phyloP scores from a whole-genome alignment of 805 yeast genomes.

The Wickerhamomyces strasburgensis region DNA sequence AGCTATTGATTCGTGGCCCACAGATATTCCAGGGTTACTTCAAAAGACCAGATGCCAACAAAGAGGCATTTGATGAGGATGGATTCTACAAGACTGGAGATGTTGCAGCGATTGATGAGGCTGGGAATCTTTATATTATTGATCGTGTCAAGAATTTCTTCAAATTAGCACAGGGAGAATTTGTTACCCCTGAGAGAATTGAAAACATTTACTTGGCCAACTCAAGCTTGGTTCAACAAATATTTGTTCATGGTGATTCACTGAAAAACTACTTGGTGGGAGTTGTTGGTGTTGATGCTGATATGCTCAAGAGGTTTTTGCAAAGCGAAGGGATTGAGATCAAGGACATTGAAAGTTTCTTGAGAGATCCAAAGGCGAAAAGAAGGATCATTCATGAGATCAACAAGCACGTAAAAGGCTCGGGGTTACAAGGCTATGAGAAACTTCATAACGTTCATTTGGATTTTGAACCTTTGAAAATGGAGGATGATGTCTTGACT shows the following conservation, averaged over 20 bases:
- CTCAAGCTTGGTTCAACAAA: slow-evolving; percentile 37
- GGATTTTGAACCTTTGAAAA: slow-evolving; percentile 53
- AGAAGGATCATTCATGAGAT: slow-evolving; percentile 6
- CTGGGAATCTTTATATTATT: slow-evolving; percentile 46
- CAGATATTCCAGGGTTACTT: slow-evolving; percentile 49
- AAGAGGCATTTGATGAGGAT: slow-evolving; percentile 38
- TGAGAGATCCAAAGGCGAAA: slow-evolving; percentile 4
- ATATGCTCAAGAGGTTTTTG: slow-evolving; percentile 11
- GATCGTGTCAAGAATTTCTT: slow-evolving; percentile 56
- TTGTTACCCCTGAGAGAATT: slow-evolving; percentile 63
- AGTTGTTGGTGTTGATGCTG: slow-evolving; percentile 49
- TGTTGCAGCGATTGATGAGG: slow-evolving; percentile 40
- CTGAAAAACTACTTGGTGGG: slow-evolving; percentile 46
- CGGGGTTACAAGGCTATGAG: slow-evolving; percentile 37
- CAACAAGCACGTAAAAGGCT: slow-evolving; percentile 4
- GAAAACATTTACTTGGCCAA: slow-evolving; percentile 49
- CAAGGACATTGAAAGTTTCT: slow-evolving; percentile 2
- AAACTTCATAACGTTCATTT: slow-evolving; percentile 50
- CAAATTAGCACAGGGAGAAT: slow-evolving; percentile 51
- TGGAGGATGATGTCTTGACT: slow-evolving; percentile 56
- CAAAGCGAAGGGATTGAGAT: slow-evolving; percentile 3
- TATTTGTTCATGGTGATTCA: slow-evolving; percentile 55
- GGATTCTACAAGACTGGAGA: slow-evolving; percentile 60
- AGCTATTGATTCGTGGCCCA: slow-evolving; percentile 48
- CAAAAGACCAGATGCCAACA: slow-evolving; percentile 44